Evolutionary conservation across 305 asterid genomes (phyloP), one percentile per base, ranked within the genome.

Genomic region (Fraxinus velutina): DNA sequence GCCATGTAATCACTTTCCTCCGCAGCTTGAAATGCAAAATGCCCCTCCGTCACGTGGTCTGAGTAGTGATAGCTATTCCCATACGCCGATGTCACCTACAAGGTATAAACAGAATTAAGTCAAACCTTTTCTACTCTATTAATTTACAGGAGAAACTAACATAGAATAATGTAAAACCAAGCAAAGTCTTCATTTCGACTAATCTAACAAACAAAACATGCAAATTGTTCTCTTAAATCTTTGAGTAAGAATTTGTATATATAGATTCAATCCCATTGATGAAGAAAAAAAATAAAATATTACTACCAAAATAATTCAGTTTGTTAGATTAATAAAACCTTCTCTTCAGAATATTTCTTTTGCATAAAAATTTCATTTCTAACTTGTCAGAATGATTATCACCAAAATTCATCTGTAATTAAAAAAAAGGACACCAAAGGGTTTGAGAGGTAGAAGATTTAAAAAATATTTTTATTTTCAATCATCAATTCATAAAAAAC

Each of bases 1-100:
- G 99, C 92, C 97, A 92, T 90, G 86, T 93, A 95, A 24, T 92
- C 96, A 73, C 99, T 98, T 52, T 93, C 87, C 86, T 95, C 98
- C 0, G 86, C 86, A 44, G 98, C 88, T 87, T 92, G 97, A 86
- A 92, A 95, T 21, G 97, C 97, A 85, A 90, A 95, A 83, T 92
- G 85, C 79, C 99, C 99, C 75, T 91, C 91, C 2, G 84, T 83
- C 21, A 94, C 99, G 87, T 89, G 92, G 62, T 95, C 97, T 0
- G 92, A 83, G 71, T 87, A 83, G 86, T 95, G 99, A 88, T 91
- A 92, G 85, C 88, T 94, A 87, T 92, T 92, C 70, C 97, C 99
- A 82, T 88, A 84, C 19, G 96, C 79, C 22, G 99, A 95, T 62
- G 97, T 92, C 81, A 95, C 99, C 99, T 95, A 83, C 24, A 30